phyloP scores from a whole-genome alignment of 495 filamentous ascomycete genomes.

The Penicillium lagena region DNA sequence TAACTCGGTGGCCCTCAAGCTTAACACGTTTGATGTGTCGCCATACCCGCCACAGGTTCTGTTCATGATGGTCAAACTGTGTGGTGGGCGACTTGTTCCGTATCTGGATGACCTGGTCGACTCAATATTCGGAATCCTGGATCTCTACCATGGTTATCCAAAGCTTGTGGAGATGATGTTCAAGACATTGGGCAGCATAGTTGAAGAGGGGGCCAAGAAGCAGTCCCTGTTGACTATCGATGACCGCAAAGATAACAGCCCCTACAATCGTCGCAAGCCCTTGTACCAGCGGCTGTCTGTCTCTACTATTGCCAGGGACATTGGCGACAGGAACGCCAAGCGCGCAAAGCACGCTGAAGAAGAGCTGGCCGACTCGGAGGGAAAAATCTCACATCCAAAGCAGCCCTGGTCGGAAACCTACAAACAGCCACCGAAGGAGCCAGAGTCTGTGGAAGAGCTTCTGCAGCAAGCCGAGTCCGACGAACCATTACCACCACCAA shows the following conservation, averaged over 20 bases:
- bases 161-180: conserved; percentile 81
- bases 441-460: conserved; percentile 25
- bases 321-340: conserved; percentile 31
- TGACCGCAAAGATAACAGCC: conserved; percentile 14
- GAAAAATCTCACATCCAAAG: conserved; percentile 25
- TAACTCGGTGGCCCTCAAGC: conserved; percentile 80
- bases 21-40: conserved; percentile 87
- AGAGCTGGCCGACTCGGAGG: conserved; percentile 23
- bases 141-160: conserved; percentile 90
- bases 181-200: conserved; percentile 70
- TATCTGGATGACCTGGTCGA: conserved; percentile 88
- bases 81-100: conserved; percentile 73
- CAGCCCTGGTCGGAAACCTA: conserved; percentile 32
- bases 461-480: conserved; percentile 29
- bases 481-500: conserved; percentile 32
- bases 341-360: conserved; percentile 25
- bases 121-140: conserved; percentile 83
- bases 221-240: conserved; percentile 50
- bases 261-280: conserved; percentile 31
- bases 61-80: conserved; percentile 87
- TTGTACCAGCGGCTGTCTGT: conserved; percentile 31
- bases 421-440: conserved; percentile 17
- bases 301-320: conserved; percentile 26
- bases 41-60: conserved; percentile 87
- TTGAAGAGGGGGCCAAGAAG: conserved; percentile 69